Conservation (phyloP, 176 grass and related monocot genomes). For the Oryza glumipatula region DNA sequence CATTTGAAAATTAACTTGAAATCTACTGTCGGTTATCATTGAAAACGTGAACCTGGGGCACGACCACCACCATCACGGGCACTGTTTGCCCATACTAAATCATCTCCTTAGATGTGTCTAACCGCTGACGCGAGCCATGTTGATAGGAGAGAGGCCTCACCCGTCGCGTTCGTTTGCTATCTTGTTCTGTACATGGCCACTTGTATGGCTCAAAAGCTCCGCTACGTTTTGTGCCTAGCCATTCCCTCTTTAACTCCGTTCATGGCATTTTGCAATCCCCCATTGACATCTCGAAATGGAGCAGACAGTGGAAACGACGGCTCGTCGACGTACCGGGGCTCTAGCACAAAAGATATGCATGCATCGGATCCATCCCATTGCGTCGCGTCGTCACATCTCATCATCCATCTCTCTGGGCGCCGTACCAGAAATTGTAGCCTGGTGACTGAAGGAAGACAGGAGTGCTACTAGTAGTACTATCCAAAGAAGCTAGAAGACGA, state of each 20-base stretch:
- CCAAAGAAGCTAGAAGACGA: slow-evolving; percentile 35
- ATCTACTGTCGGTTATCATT: too few species aligned
- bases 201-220: slow-evolving; percentile 19
- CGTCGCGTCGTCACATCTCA: slow-evolving; percentile 28
- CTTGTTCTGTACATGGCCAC: slow-evolving; percentile 26
- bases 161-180: background rate
- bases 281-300: background rate
- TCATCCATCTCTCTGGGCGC: background rate
- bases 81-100: slow-evolving; percentile 8
- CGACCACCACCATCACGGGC: background rate
- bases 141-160: background rate
- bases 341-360: background rate
- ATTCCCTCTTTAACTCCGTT: background rate
- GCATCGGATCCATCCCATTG: background rate
- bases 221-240: background rate
- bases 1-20: too few species aligned
- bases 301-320: slow-evolving; percentile 9
- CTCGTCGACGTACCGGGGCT: background rate
- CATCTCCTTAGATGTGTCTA: background rate
- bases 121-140: slow-evolving; percentile 20
- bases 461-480: background rate
- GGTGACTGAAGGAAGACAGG: slow-evolving; percentile 6
- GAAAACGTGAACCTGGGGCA: background rate
- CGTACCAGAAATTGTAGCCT: background rate
- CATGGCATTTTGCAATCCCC: background rate